Percentiles rank a stretch among this genome's conserved stretches.
Conservation (phyloP, 306 rosid genomes). For the Pyrus pyrifolia region DNA sequence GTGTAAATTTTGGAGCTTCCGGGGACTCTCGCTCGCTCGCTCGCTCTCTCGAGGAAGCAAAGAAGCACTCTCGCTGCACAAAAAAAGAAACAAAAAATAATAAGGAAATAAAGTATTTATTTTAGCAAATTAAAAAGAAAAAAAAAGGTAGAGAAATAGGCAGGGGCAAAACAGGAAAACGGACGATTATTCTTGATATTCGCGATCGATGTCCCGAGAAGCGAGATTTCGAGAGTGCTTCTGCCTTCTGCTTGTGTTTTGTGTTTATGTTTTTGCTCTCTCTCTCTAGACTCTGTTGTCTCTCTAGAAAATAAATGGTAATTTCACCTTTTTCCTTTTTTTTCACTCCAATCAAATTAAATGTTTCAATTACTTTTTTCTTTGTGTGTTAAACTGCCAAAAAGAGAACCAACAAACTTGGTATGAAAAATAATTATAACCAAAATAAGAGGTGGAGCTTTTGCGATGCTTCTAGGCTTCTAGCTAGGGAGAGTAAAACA, state of each 20-base stretch:
- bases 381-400: not conserved
- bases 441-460: not conserved
- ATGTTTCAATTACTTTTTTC: not conserved
- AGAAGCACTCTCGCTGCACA: constrained; percentile 16
- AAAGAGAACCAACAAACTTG: not conserved
- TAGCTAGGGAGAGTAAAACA: not conserved
- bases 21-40: constrained; percentile 14
- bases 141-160: not conserved
- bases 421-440: not conserved
- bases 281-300: not conserved
- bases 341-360: not conserved
- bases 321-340: not conserved
- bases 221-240: constrained; percentile 42
- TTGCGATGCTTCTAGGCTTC: not conserved
- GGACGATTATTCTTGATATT: constrained; percentile 23
- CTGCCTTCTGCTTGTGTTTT: constrained; percentile 5
- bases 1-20: constrained; percentile 28
- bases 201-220: constrained; percentile 48
- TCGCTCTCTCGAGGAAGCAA: constrained; percentile 24
- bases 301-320: not conserved
- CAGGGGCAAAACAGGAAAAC: constrained; percentile 44
- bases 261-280: not conserved
- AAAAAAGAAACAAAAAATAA: constrained; percentile 3
- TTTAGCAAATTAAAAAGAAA: not conserved
- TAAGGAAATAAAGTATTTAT: not conserved